phyloP scores from a whole-genome alignment of 345 rosid genomes.

The Gossypium australe region DNA sequence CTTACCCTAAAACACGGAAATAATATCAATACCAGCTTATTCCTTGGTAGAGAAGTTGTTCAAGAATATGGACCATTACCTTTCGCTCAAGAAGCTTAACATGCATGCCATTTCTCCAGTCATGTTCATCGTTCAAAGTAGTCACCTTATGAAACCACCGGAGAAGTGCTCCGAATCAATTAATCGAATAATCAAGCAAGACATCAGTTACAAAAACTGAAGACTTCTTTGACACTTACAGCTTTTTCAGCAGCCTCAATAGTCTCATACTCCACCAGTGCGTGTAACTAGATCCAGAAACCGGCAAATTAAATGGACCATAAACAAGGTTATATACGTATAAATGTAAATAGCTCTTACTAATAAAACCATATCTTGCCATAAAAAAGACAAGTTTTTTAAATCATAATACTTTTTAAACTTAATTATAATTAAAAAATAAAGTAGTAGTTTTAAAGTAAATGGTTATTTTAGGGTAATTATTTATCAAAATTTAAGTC shows the following conservation, averaged over 20 bases:
- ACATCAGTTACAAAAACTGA: not conserved
- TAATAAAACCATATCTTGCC: no score
- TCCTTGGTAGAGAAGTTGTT: not conserved
- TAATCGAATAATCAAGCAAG: not conserved
- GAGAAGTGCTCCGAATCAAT: slow-evolving; percentile 2
- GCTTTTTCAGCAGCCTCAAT: slow-evolving; percentile 88
- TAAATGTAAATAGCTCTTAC: not conserved
- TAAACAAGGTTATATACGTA: not conserved
- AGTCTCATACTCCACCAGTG: slow-evolving; percentile 75
- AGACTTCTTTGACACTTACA: slow-evolving; percentile 40
- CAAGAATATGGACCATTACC: slow-evolving; percentile 33
- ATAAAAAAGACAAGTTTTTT: no score
- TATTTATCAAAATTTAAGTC: no score
- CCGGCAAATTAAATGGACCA: not conserved
- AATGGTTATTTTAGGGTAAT: no score
- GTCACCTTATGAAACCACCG: slow-evolving; percentile 49
- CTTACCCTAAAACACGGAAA: slow-evolving; percentile 39
- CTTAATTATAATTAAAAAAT: no score
- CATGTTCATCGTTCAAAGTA: slow-evolving; percentile 66
- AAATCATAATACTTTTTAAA: no score
- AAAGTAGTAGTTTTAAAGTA: no score
- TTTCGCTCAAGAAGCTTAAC: slow-evolving; percentile 68
- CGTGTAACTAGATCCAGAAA: slow-evolving; percentile 54
- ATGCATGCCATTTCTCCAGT: slow-evolving; percentile 92
- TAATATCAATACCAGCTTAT: slow-evolving; percentile 1